phyloP scores from a whole-genome alignment of 2,329 filamentous ascomycete species.

The Teratosphaeriaceae sp. region DNA sequence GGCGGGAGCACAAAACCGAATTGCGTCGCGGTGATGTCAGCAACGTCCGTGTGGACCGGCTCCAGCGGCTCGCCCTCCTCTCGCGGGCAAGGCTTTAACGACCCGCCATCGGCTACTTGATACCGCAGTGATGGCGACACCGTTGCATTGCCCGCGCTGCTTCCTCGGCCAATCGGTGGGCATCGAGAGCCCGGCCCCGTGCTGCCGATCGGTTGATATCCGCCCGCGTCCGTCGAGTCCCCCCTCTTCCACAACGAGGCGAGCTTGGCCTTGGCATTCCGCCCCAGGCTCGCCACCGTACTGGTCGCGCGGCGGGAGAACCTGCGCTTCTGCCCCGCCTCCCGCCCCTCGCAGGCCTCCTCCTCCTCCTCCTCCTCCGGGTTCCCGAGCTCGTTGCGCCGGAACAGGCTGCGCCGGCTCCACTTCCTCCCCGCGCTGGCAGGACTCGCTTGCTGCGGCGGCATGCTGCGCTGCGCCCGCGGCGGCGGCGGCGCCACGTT shows the following conservation, averaged over 20 bases:
- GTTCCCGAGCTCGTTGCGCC: neutral
- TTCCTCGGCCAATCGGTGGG: too few species aligned
- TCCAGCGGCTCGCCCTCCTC: too few species aligned
- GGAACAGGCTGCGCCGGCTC: too few species aligned
- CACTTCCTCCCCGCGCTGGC: neutral
- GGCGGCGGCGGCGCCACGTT: too few species aligned
- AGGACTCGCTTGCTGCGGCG: neutral
- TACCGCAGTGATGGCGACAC: neutral
- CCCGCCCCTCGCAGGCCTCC: neutral
- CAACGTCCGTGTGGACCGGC: too few species aligned
- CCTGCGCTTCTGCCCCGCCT: neutral
- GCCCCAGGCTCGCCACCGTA: neutral
- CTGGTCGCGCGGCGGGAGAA: neutral
- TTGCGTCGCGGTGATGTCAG: too few species aligned
- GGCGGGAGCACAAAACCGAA: too few species aligned
- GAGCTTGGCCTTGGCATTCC: neutral
- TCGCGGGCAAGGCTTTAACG: neutral
- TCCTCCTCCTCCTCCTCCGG: neutral
- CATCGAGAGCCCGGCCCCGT: too few species aligned
- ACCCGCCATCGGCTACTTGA: neutral
- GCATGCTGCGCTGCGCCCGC: neutral
- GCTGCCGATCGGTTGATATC: too few species aligned
- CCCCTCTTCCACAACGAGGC: neutral
- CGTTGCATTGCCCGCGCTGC: too few species aligned
- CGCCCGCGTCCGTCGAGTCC: neutral